These are phyloP conservation scores for Camelina laxa DNA, from an alignment of 345 rosid genomes.

Conservation along the genomic window DNA sequence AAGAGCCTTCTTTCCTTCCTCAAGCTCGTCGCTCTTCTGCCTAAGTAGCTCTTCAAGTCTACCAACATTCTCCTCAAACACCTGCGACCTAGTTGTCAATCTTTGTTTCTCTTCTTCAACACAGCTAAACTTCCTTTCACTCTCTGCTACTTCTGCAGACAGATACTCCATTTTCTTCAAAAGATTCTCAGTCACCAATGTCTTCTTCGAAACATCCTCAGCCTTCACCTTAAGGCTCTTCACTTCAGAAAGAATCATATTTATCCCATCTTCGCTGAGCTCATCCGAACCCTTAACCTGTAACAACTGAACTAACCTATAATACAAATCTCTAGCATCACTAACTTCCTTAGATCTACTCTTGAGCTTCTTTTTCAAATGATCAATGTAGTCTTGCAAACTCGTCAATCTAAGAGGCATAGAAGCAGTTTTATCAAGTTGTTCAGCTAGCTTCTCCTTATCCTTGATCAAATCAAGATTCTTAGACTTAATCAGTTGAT, in stretches of 20 bases:
- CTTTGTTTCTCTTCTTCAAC: conserved; percentile 51
- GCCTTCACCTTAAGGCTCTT: conserved; percentile 47
- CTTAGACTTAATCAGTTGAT: conserved; percentile 48
- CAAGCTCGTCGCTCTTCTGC: conserved; percentile 50
- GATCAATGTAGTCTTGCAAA: conserved; percentile 43
- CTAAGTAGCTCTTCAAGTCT: conserved; percentile 51
- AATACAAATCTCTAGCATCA: conserved; percentile 54
- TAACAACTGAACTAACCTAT: conserved; percentile 48
- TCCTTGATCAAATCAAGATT: conserved; percentile 51
- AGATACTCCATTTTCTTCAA: conserved; percentile 47
- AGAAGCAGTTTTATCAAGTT: conserved; percentile 39
- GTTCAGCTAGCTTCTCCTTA: conserved; percentile 45
- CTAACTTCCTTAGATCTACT: conserved; percentile 53
- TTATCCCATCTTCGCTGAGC: conserved; percentile 42
- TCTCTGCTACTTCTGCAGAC: conserved; percentile 34
- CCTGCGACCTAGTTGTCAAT: conserved; percentile 43
- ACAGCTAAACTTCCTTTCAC: conserved; percentile 43
- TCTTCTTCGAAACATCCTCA: conserved; percentile 51
- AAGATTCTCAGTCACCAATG: conserved; percentile 46
- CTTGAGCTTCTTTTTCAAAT: conserved; percentile 48
- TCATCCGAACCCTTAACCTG: conserved; percentile 46
- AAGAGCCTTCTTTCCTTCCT: conserved; percentile 45
- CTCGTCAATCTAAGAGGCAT: conserved; percentile 38
- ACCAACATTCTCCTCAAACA: conserved; percentile 51
- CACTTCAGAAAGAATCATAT: conserved; percentile 50